Conservation (phyloP, 108 stramenopile species). For the Cafeteria roenbergensis region DNA sequence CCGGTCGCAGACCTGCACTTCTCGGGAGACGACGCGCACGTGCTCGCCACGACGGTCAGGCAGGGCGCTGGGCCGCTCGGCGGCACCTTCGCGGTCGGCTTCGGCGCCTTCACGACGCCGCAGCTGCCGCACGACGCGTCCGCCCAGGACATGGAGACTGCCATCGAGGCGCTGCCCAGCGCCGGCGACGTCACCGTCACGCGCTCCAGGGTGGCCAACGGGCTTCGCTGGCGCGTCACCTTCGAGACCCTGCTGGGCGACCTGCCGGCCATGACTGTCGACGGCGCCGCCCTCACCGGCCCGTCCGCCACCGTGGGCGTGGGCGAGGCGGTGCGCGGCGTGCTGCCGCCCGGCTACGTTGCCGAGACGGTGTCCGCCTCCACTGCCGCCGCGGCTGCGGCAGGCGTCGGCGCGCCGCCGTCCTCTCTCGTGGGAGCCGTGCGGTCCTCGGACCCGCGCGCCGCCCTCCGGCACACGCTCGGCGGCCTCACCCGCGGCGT, state of each 20-base stretch:
- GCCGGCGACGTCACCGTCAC: constrained; percentile 47
- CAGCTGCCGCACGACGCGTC: constrained; percentile 29
- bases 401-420: too few relatives aligned
- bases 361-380: too few relatives aligned
- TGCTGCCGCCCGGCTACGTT: background rate
- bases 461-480: too few relatives aligned
- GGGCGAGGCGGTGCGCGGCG: background rate
- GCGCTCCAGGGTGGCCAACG: constrained; percentile 15
- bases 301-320: background rate
- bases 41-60: background rate
- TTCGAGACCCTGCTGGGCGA: constrained; percentile 19
- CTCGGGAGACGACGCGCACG: background rate
- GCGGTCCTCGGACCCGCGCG: too few relatives aligned
- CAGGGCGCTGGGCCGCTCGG: constrained; percentile 7
- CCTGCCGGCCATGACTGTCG: background rate
- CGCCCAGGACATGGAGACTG: constrained; percentile 27
- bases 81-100: constrained; percentile 44
- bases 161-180: constrained; percentile 41
- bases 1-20: background rate
- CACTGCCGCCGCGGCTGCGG: too few relatives aligned
- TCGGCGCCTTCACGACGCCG: constrained; percentile 35
- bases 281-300: background rate
- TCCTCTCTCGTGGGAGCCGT: too few relatives aligned
- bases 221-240: constrained; percentile 29
- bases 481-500: constrained; percentile 20